phyloP scores from a whole-genome alignment of 2,329 filamentous ascomycete genomes.

The Hortaea werneckii region DNA sequence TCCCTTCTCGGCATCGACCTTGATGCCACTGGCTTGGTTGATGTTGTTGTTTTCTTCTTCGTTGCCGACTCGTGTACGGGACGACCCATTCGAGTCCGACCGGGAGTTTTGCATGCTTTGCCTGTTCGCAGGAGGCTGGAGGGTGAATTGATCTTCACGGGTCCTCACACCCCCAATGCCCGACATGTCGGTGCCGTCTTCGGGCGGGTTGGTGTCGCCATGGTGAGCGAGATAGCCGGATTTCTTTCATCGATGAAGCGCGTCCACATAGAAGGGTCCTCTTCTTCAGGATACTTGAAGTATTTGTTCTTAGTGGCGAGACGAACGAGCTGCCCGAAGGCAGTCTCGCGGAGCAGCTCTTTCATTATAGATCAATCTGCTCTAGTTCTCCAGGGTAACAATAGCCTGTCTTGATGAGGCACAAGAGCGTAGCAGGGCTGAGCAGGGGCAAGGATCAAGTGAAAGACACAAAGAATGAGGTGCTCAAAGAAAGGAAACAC shows the following conservation, averaged over 20 bases:
- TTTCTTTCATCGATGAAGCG: slow-evolving; percentile 40
- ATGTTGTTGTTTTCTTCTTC: slow-evolving; percentile 12
- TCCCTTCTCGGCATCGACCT: slow-evolving; percentile 43
- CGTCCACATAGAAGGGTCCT: slow-evolving; percentile 38
- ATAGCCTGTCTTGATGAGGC: no score
- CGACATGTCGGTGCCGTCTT: slow-evolving; percentile 22
- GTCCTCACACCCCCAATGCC: slow-evolving; percentile 18
- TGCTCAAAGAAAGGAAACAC: no score
- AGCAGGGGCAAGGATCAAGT: no score
- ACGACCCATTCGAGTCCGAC: slow-evolving; percentile 10
- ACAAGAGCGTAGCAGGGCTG: no score
- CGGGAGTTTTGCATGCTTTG: neutral
- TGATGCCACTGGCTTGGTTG: slow-evolving; percentile 32
- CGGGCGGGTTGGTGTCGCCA: slow-evolving; percentile 29
- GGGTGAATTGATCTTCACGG: slow-evolving; percentile 12
- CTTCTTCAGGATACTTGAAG: slow-evolving; percentile 40
- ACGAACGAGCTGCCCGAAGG: slow-evolving; percentile 38
- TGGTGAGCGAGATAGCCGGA: slow-evolving; percentile 39
- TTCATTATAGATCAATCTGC: slow-evolving; percentile 12
- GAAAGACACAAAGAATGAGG: no score
- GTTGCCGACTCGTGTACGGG: slow-evolving; percentile 12
- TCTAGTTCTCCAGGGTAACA: no score
- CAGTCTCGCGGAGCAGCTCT: slow-evolving; percentile 34
- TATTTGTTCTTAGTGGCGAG: slow-evolving; percentile 32
- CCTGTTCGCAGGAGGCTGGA: slow-evolving; percentile 2